Conservation (phyloP, 176 grass and related monocot species). For the Tuctoria greenei region DNA sequence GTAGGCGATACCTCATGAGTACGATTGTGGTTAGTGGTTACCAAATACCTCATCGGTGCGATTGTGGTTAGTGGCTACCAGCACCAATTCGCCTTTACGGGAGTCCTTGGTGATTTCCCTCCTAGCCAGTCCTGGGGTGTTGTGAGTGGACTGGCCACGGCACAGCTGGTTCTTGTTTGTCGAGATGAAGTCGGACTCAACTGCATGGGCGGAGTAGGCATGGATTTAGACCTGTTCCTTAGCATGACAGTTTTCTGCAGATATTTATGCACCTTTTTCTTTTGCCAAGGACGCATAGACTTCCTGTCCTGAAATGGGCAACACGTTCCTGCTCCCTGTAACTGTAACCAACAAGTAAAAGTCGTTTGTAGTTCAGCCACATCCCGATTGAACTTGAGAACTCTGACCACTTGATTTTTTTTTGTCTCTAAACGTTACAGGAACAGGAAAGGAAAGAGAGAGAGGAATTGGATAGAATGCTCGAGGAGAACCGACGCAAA, state of each 20-base stretch:
- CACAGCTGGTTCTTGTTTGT: neutral
- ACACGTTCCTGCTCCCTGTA: neutral
- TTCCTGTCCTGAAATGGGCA: neutral
- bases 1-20: no score
- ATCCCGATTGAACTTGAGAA: neutral
- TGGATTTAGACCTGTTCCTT: neutral
- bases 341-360: neutral
- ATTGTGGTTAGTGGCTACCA: no score
- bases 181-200: no score
- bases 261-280: neutral
- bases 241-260: neutral
- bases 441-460: constrained; percentile 89
- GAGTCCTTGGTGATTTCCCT: neutral
- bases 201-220: neutral
- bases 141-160: neutral
- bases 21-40: no score
- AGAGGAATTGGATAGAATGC: constrained; percentile 92
- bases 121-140: neutral
- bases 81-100: neutral
- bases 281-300: neutral
- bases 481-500: constrained; percentile 79
- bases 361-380: no score
- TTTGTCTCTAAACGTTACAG: constrained; percentile 31
- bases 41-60: no score
- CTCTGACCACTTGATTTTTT: neutral